phyloP scores from a whole-genome alignment of 2,329 filamentous ascomycete genomes.

The Ceratocystis colombiana region DNA sequence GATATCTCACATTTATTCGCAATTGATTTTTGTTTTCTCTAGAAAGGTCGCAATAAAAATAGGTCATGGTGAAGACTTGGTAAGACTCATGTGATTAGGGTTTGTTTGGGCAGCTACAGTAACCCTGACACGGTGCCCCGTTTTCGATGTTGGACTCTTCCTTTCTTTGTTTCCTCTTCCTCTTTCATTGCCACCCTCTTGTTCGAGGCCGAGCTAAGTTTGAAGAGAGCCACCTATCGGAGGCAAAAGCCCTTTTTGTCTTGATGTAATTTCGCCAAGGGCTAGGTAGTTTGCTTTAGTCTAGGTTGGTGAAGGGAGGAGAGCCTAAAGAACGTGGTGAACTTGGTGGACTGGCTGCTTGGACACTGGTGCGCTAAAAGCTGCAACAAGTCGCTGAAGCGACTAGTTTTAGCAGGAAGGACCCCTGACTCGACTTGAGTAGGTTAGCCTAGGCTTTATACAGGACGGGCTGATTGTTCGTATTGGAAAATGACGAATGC shows the following conservation, averaged over 20 bases:
- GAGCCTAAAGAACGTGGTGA: background rate
- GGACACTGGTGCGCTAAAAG: background rate
- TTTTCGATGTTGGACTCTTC: background rate
- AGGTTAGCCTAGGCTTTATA: no score
- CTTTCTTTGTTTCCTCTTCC: background rate
- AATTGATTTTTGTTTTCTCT: no score
- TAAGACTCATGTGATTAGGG: no score
- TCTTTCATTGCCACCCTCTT: background rate
- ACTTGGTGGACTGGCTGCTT: background rate
- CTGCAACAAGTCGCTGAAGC: background rate
- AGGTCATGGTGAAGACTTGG: no score
- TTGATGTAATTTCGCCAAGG: conserved; percentile 12
- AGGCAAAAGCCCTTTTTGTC: conserved; percentile 12
- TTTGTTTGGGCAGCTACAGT: background rate
- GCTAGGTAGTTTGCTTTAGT: background rate
- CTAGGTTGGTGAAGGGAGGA: background rate
- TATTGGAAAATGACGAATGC: no score
- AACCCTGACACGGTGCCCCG: background rate
- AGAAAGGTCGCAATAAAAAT: no score
- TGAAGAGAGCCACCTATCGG: background rate
- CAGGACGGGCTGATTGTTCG: no score
- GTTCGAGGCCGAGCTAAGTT: no score
- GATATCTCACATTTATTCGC: no score
- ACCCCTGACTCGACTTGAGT: no score
- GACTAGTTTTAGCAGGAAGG: background rate